A percentile compares a stretch with the other conserved stretches of the same genome.
Evolutionary conservation across 495 filamentous ascomycete species (phyloP).

Genomic region (Aspergillus panamensis): DNA sequence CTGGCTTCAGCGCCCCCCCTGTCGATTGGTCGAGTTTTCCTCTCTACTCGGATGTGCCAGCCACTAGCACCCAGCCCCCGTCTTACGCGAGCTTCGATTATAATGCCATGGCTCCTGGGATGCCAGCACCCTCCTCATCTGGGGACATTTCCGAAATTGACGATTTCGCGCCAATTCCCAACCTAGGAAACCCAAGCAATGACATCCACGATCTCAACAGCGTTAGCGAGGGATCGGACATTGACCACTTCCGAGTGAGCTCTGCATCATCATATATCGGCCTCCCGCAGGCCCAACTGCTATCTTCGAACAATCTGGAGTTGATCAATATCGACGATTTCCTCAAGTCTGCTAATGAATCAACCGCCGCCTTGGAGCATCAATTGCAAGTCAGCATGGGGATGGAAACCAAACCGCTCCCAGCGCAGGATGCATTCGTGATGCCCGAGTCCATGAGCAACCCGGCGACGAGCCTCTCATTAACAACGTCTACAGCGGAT

Average conservation of each 20-base stretch:
- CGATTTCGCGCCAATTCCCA: constrained; percentile 51
- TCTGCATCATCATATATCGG: constrained; percentile 53
- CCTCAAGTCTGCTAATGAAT: constrained; percentile 51
- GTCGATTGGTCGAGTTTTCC: constrained; percentile 76
- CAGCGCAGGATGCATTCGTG: constrained; percentile 34
- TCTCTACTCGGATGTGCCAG: constrained; percentile 55
- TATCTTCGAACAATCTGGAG: constrained; percentile 53
- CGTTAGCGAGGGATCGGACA: constrained; percentile 54
- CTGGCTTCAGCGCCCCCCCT: constrained; percentile 57
- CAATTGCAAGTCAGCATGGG: constrained; percentile 45
- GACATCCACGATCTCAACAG: constrained; percentile 46
- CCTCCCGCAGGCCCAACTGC: constrained; percentile 48
- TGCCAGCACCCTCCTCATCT: constrained; percentile 64
- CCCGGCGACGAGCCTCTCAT: constrained; percentile 19
- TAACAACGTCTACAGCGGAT: constrained; percentile 31
- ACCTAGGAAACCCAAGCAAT: constrained; percentile 29
- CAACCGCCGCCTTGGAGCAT: constrained; percentile 45
- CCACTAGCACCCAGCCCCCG: constrained; percentile 65
- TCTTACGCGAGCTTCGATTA: constrained; percentile 68
- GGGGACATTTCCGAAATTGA: constrained; percentile 74
- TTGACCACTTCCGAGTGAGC: constrained; percentile 51
- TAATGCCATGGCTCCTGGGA: constrained; percentile 45
- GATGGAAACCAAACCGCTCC: constrained; percentile 36
- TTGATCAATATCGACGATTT: constrained; percentile 62
- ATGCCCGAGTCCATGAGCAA: constrained; percentile 30